phyloP scores from a whole-genome alignment of 2,329 filamentous ascomycete genomes.

The Monosporascus ibericus region DNA sequence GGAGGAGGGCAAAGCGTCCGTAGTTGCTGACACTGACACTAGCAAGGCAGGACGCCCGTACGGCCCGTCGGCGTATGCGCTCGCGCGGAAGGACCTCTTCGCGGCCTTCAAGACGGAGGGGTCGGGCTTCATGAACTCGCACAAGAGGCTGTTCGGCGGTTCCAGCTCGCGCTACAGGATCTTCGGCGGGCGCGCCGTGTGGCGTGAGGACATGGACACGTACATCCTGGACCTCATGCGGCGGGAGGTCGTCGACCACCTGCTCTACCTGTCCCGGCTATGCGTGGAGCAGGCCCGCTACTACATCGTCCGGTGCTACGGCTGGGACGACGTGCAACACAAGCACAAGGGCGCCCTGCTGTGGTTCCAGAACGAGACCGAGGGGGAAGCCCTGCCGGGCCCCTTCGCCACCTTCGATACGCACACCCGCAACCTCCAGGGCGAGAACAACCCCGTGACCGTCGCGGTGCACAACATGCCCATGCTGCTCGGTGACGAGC shows the following conservation, averaged over 20 bases:
- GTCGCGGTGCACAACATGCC: conserved; percentile 48
- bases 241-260: conserved; percentile 36
- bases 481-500: conserved; percentile 43
- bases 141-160: conserved; percentile 7
- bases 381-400: conserved; percentile 16
- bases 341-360: conserved; percentile 40
- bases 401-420: conserved; percentile 40
- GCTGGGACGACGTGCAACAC: conserved; percentile 37
- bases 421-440: conserved; percentile 18
- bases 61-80: conserved; percentile 23
- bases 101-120: conserved; percentile 9
- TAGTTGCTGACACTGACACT: background rate
- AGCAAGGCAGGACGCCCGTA: conserved; percentile 3
- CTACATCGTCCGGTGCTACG: conserved; percentile 36
- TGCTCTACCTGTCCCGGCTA: conserved; percentile 34
- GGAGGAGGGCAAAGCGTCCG: background rate
- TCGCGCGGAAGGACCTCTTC: conserved; percentile 29
- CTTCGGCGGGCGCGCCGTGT: conserved; percentile 25
- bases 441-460: conserved; percentile 26
- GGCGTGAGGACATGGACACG: conserved; percentile 51
- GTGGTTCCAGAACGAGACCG: conserved; percentile 27
- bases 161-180: conserved; percentile 8
- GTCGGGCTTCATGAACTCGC: conserved; percentile 6
- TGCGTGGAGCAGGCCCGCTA: conserved; percentile 21
- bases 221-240: conserved; percentile 47